Percentiles rank a stretch among this genome's conserved stretches.
These are phyloP conservation scores for Colletotrichum orchidophilum DNA, from an alignment of 2,329 filamentous ascomycete genomes.

Conservation along the genomic window DNA sequence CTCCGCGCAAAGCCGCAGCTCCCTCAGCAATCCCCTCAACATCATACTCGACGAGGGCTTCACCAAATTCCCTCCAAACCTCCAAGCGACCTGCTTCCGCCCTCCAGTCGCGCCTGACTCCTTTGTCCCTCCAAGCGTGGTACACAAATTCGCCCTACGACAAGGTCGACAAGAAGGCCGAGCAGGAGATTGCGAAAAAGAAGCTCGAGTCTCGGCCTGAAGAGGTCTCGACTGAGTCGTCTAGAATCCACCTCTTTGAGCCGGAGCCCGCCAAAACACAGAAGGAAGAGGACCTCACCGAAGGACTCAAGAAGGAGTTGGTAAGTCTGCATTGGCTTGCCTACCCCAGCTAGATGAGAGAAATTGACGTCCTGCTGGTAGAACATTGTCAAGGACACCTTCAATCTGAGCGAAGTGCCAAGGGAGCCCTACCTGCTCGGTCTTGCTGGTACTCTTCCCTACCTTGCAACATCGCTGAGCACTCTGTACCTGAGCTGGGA, in stretches of 20 bases:
- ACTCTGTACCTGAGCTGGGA: constrained; percentile 87
- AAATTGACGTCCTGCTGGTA: constrained; percentile 43
- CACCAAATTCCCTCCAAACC: constrained; percentile 1
- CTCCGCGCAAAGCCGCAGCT: constrained; percentile 29
- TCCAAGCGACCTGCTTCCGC: constrained; percentile 30
- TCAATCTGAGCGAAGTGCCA: constrained; percentile 71
- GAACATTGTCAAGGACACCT: constrained; percentile 74
- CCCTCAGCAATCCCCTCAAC: background rate
- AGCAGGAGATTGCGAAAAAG: constrained; percentile 62
- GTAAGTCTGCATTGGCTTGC: constrained; percentile 54
- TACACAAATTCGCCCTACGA: constrained; percentile 40
- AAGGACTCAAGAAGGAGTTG: constrained; percentile 58
- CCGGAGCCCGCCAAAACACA: constrained; percentile 37
- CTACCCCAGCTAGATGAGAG: background rate
- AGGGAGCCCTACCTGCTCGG: constrained; percentile 74
- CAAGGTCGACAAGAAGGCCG: constrained; percentile 63
- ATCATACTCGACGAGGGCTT: background rate
- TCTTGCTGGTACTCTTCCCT: constrained; percentile 83
- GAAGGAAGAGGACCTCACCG: constrained; percentile 40
- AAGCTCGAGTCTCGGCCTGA: constrained; percentile 69
- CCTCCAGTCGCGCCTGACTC: background rate
- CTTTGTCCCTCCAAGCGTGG: constrained; percentile 15
- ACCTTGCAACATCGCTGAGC: constrained; percentile 82
- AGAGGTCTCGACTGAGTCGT: constrained; percentile 67
- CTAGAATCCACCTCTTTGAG: constrained; percentile 60